Base-by-base conservation (phyloP, 2,329 filamentous ascomycete genomes). In the Sporothrix dimorphospora region DNA sequence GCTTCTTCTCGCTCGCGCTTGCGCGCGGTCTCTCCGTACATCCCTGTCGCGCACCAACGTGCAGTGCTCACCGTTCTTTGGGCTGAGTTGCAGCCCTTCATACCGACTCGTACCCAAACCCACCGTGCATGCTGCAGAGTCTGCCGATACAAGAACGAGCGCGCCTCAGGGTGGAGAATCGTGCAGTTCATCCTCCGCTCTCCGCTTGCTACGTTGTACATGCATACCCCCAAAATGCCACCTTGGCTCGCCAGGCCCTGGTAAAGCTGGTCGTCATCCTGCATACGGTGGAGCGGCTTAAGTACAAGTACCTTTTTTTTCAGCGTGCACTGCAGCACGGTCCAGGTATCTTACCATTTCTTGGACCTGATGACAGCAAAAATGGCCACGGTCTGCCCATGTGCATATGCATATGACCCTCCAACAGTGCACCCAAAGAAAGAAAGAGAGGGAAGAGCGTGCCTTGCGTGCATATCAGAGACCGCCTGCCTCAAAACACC, bases 31-130 rank as follows among this genome's bases (percentile, higher is more conserved):
- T 45, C 66, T 38, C 34, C 14, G 12, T 7, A 30, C 42, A 67
- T 8, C 42, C 63, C 63, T 53, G 30, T n/a, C 19, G 14, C 9
- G 40, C 14, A 21, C 24, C 30, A 40, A 51, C 40, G 27, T 55
- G 34, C 34, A n/a, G 7, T n/a, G 42, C 51, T 69, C 69, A 68
- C 72, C 72, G 61, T 70, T 55, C 67, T 63, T 73, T 65, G 71
- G 72, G 68, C 72, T 73, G 71, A 66, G 70, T 47, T 72, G 72
- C 72, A 73, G 72, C 67, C 53, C 55, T 14, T 42, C 34, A 27
- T 24, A 30, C 53, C 59, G 38, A 49, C 24, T 66, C 24, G 45
- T 55, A 69, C 70, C 70, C 55, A 63, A 66, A 67, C 40, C 38
- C 40, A 24, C 14, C 30, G 45, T 55, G 30, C 66, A 38, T 40